Evolutionary conservation across 192 early-diverging fungal genomes (phyloP), one percentile per base, ranked within the genome.

Genomic region (Backusella mclennaniae): DNA sequence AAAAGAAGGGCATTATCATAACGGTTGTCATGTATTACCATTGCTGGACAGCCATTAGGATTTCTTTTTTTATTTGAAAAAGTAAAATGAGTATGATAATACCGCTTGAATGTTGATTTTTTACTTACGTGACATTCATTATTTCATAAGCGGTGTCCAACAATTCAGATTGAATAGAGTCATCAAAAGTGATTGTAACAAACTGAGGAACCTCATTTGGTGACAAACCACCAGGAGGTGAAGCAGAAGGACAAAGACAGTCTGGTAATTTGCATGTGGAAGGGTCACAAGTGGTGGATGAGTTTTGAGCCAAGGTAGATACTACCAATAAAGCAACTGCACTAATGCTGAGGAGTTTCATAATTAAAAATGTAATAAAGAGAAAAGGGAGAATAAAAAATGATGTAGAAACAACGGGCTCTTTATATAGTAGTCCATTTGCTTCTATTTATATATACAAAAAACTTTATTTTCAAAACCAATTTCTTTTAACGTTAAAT

Each of bases 161-260:
- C 7, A 83, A 41, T 8, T 66, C 44, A 2, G 71, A 38, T 33
- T 89, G 87, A 76, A 92, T 36, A 19, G 90, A 83, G 76, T 92
- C 91, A 66, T 92, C 91, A 81, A 86, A 91, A 15, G 91, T 90
- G 52, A 90, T 63, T 14, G 83, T 82, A 63, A 89, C 79, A 79
- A 90, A 90, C 68, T 90, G 89, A 12, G 89, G 89, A 1, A 83
- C 84, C 6, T 84, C 81, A 23, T 80, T 82, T 15, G 86, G 84
- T 17, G 74, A 39, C 49, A 88, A 71, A 17, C 82, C 82, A 49
- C 83, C 85, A 23, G 88, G 85, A 75, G 86, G 86, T 12, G 75
- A 81, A 31, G 74, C 73, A 0, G 86, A 84, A 5, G 88, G 80
- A 42, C 88, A 89, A 12, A 86, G 74, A 74, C 88, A 89, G 2